These are phyloP conservation scores for Dryadomyces sulphureus DNA, from an alignment of 2,329 filamentous ascomycete species.

Conservation along the genomic window DNA sequence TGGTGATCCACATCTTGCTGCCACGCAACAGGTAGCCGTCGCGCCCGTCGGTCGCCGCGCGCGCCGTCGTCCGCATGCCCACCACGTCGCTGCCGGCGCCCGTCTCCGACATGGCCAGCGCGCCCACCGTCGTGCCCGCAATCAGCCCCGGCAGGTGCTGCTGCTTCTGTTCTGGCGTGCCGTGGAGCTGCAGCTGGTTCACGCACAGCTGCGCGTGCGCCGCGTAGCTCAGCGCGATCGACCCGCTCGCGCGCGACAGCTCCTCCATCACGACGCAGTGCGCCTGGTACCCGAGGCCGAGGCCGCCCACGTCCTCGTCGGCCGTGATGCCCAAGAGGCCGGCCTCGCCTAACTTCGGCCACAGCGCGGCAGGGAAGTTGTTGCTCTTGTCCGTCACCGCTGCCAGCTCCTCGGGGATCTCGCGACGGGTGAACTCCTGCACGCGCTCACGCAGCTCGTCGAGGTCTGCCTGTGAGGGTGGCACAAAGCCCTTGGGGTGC, in stretches of 20 bases:
- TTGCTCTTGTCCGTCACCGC: slow-evolving; percentile 72
- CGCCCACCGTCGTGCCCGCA: slow-evolving; percentile 67
- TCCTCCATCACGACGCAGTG: slow-evolving; percentile 95
- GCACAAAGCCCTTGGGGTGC: slow-evolving; percentile 46
- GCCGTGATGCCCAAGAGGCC: slow-evolving; percentile 88
- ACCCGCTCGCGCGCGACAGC: slow-evolving; percentile 70
- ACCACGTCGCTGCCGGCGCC: slow-evolving; percentile 88
- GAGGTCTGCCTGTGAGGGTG: slow-evolving; percentile 59
- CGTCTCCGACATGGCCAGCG: slow-evolving; percentile 89
- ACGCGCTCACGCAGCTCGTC: slow-evolving; percentile 70
- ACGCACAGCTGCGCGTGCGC: slow-evolving; percentile 94
- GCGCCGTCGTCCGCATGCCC: slow-evolving; percentile 66
- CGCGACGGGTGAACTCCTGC: slow-evolving; percentile 76
- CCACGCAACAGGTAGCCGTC: slow-evolving; percentile 64
- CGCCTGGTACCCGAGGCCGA: slow-evolving; percentile 90
- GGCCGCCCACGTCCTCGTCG: slow-evolving; percentile 78
- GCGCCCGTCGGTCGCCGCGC: not conserved
- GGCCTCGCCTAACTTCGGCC: slow-evolving; percentile 83
- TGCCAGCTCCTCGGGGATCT: slow-evolving; percentile 74
- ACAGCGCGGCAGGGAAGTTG: slow-evolving; percentile 81
- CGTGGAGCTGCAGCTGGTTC: slow-evolving; percentile 91
- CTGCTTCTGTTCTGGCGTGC: slow-evolving; percentile 60
- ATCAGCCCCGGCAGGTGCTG: slow-evolving; percentile 70
- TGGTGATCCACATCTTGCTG: slow-evolving; percentile 99
- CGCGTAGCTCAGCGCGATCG: slow-evolving; percentile 81